Base-by-base conservation (phyloP, 2,329 filamentous ascomycete genomes). In the Penicillium janthinellum region DNA sequence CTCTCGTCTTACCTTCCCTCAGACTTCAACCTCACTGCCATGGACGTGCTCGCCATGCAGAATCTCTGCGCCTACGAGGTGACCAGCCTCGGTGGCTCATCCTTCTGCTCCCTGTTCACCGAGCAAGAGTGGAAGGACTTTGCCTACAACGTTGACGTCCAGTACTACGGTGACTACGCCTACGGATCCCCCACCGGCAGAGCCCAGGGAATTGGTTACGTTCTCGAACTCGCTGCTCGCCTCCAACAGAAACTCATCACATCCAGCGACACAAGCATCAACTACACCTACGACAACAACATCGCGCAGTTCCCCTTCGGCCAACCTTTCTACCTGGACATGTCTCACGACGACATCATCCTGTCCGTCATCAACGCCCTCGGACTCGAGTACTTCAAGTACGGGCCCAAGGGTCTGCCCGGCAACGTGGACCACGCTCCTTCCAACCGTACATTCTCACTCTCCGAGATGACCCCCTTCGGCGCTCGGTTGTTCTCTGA, bases 61-160 rank as follows among this genome's bases (percentile, higher is more conserved):
- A 84, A 78, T 62, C 76, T 84, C 54, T 86, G 84, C 63, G 80
- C 82, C 2, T 86, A 86, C 64, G 84, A 86, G 68, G 75, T 73
- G 49, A 79, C 74, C 39, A 83, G 79, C 62, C 76, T 85, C 15
- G 81, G 81, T 20, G 71, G 70, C 57, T 84, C 80, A 4, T 76
- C 80, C 35, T 85, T 85, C 71, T 85, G 83, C 71, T 64, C 68
- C 20, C 76, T 85, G 28, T 85, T 86, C 71, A 85, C 83, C 0
- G 74, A 78, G 47, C 78, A 82, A 51, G 83, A 86, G 67, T 86
- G 83, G 83, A 71, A 75, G 20, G 82, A 81, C 17, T 86, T 83
- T 65, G 83, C 83, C 58, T 80, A 81, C 61, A 80, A 79, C 3
- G 70, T 84, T 10, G 84, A 86, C 62, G 77, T 84, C 38, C 79